Evolutionary conservation across 441 rosid species (phyloP), one percentile per base, ranked within the genome.

Genomic region (Erodium moschatum): DNA sequence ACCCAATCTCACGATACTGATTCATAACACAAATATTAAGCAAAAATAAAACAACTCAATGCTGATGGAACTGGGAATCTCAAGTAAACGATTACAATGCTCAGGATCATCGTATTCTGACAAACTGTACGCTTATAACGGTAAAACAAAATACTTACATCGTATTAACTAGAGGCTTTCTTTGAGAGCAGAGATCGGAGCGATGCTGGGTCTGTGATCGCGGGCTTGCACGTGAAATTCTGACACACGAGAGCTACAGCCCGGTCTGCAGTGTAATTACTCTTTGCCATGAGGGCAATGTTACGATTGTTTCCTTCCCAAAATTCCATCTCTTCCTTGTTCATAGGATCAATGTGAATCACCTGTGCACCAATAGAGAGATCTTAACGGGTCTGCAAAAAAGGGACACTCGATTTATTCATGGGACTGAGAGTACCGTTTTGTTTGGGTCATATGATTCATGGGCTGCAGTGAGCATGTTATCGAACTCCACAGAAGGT

Each of bases 201-300:
- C 21, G 86, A 69, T 65, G 75, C 71, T 5, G 89, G 70, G 69
- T 81, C 86, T 9, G 67, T 76, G 10, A 87, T 78, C 0, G 88
- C 81, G 11, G 94, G 87, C 50, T 88, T 89, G 78, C 97, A 92
- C 7, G 86, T 85, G 83, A 90, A 92, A 70, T 89, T 82, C 76
- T 92, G 96, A 74, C 97, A 92, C 68, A 92, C 90, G 10, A 89
- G 91, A 65, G 91, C 97, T 24, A 84, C 88, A 69, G 76, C 91
- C 46, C 81, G 80, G 73, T 86, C 89, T 2, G 72, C 75, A 12
- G 81, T 69, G 66, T 72, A 75, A 69, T 81, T 90, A 65, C 72
- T 85, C 77, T 75, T 86, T 0, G 87, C 90, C 92, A 87, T 86
- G 65, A 75, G 79, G 0, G 88, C 91, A 58, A 85, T 77, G 65